phyloP scores from a whole-genome alignment of 176 grass and related monocot species.

The Carex parvula region DNA sequence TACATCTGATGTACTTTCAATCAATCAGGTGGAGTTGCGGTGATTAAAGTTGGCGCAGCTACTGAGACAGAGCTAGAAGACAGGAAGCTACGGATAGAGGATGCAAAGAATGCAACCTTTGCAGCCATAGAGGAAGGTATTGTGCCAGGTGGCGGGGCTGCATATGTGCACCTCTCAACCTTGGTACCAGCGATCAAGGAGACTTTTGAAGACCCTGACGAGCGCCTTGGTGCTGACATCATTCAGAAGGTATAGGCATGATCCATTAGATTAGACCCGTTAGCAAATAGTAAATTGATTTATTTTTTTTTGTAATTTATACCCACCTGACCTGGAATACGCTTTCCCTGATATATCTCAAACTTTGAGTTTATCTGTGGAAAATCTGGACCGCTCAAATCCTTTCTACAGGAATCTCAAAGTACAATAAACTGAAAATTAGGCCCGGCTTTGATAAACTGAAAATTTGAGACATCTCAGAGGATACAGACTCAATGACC shows the following conservation, averaged over 20 bases:
- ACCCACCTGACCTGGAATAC: neutral
- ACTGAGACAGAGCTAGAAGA: slow-evolving; percentile 92
- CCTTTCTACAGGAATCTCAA: no score
- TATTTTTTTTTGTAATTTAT: neutral
- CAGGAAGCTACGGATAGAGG: slow-evolving; percentile 84
- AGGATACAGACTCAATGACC: no score
- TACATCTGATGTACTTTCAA: neutral
- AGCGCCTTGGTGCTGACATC: slow-evolving; percentile 86
- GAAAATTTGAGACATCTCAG: no score
- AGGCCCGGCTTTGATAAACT: no score
- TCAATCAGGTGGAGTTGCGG: slow-evolving; percentile 64
- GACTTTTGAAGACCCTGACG: slow-evolving; percentile 72
- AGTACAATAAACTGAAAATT: no score
- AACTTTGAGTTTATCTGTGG: no score
- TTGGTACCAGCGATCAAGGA: slow-evolving; percentile 73
- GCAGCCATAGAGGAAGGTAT: slow-evolving; percentile 94
- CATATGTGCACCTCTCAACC: slow-evolving; percentile 77
- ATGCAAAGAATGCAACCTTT: slow-evolving; percentile 92
- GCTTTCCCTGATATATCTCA: no score
- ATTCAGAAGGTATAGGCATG: slow-evolving; percentile 66
- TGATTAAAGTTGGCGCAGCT: slow-evolving; percentile 87
- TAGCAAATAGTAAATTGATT: neutral
- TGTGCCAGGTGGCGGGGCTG: slow-evolving; percentile 85
- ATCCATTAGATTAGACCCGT: neutral
- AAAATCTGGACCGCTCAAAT: no score